Evolutionary conservation across 768 basidiomycete species (phyloP).

Genomic region (Tylopilus vinaceipallidus): DNA sequence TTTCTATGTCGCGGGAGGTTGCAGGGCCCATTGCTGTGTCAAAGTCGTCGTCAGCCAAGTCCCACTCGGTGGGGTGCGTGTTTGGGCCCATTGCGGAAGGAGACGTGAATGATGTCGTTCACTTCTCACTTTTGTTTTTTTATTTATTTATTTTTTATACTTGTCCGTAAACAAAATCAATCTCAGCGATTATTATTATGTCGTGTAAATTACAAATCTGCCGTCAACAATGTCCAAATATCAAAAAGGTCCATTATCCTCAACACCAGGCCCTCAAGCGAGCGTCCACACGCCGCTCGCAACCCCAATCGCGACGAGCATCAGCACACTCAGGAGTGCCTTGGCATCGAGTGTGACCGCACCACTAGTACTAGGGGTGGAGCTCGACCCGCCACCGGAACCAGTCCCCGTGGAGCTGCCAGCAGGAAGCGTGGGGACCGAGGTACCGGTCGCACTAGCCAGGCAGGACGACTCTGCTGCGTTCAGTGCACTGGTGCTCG

Average conservation of each 20-base stretch:
- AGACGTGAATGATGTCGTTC: neutral
- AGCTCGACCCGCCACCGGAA: slow-evolving; percentile 22
- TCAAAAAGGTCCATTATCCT: slow-evolving; percentile 9
- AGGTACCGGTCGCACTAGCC: slow-evolving; percentile 58
- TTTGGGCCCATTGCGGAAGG: slow-evolving; percentile 24
- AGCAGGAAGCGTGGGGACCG: slow-evolving; percentile 54
- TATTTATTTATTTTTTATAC: neutral
- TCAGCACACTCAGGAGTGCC: slow-evolving; percentile 37
- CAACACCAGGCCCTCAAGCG: slow-evolving; percentile 10
- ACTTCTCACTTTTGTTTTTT: neutral
- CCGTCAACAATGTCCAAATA: no score
- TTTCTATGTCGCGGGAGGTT: slow-evolving; percentile 44
- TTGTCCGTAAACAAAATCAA: neutral
- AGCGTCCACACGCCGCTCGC: slow-evolving; percentile 46
- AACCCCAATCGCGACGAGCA: slow-evolving; percentile 36
- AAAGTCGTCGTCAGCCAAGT: slow-evolving; percentile 44
- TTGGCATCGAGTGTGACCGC: slow-evolving; percentile 30
- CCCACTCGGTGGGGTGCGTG: slow-evolving; percentile 40
- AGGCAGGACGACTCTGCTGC: slow-evolving; percentile 67
- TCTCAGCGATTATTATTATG: slow-evolving; percentile 7
- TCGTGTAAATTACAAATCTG: slow-evolving; percentile 3
- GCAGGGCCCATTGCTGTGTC: slow-evolving; percentile 44
- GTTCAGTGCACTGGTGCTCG: slow-evolving; percentile 46
- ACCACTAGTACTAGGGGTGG: slow-evolving; percentile 22
- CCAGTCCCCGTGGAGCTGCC: slow-evolving; percentile 19